phyloP scores from a whole-genome alignment of 306 rosid genomes.

The Gillenia trifoliata region DNA sequence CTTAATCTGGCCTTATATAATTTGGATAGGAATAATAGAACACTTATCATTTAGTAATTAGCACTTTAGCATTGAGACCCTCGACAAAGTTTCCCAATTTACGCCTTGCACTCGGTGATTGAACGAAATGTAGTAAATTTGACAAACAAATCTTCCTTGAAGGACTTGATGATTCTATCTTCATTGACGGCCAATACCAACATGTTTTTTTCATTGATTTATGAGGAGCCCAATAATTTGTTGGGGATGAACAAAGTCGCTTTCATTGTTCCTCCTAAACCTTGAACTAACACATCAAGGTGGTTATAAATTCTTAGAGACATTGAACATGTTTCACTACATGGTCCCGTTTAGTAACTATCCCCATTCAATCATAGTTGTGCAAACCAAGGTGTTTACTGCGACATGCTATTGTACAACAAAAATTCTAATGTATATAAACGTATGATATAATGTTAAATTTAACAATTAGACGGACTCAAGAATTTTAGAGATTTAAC shows the following conservation, averaged over 20 bases:
- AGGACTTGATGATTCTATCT: background rate
- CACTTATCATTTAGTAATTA: no score
- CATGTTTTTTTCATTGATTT: background rate
- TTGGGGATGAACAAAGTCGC: background rate
- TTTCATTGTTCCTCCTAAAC: background rate
- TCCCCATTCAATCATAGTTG: background rate
- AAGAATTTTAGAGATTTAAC: no score
- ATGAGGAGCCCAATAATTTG: background rate
- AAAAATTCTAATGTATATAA: no score
- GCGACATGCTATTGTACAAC: background rate
- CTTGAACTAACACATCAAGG: conserved; percentile 1
- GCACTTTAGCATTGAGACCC: no score
- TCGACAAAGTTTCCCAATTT: no score
- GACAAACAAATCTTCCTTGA: background rate
- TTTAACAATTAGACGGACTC: no score
- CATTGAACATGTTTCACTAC: background rate
- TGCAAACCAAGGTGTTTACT: background rate
- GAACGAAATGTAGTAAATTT: no score
- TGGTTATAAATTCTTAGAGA: background rate
- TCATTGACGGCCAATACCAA: background rate
- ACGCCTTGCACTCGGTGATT: no score
- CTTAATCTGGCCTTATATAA: conserved; percentile 10
- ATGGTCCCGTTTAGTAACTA: background rate
- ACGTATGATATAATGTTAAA: no score
- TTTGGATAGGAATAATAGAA: conserved; percentile 15